Conservation (phyloP, 805 yeast species). For the Spathaspora sp. region DNA sequence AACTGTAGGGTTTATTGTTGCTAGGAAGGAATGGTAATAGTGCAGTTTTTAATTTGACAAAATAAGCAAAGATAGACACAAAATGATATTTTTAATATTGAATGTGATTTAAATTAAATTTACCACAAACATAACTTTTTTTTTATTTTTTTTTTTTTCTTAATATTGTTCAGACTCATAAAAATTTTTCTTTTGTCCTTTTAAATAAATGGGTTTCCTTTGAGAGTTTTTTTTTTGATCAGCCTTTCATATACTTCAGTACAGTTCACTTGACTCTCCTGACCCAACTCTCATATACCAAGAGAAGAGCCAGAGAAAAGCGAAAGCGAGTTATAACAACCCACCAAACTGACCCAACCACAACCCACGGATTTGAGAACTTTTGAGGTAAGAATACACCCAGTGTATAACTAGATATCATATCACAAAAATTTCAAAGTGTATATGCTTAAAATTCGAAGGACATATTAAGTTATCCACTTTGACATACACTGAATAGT, state of each 20-base stretch:
- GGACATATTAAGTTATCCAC: slow-evolving; percentile 4
- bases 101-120: not conserved
- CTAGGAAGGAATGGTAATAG: not conserved
- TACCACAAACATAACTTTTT: not conserved
- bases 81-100: not conserved
- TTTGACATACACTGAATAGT: not conserved
- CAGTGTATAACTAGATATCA: not conserved
- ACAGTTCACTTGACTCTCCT: not conserved
- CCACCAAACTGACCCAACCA: not conserved
- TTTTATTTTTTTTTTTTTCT: too few species aligned
- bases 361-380: not conserved
- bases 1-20: not conserved
- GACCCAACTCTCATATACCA: not conserved
- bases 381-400: not conserved
- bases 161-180: not conserved
- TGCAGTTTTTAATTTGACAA: not conserved
- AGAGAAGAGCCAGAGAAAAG: not conserved
- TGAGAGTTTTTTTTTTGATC: not conserved
- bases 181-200: not conserved
- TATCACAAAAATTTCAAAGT: not conserved
- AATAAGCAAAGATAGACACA: not conserved
- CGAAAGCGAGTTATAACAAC: not conserved
- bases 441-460: not conserved
- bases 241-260: not conserved
- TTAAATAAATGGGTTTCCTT: not conserved